These are phyloP conservation scores for Ammopiptanthus mongolicus DNA, from an alignment of 306 rosid species.

Conservation along the genomic window DNA sequence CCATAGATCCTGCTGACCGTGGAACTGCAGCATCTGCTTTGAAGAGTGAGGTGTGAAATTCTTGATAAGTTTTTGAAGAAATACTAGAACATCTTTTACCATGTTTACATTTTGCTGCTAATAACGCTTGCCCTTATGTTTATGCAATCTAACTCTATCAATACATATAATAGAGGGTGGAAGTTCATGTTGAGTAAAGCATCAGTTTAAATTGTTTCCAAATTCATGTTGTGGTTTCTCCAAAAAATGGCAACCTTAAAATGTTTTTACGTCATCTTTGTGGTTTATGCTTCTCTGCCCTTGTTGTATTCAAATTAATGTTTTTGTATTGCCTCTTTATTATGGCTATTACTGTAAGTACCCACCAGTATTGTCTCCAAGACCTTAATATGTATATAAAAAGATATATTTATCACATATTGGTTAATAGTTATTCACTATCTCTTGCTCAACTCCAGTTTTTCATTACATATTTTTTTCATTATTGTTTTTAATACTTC, in stretches of 20 bases:
- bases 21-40: slow-evolving; percentile 82
- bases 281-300: neutral
- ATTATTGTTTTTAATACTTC: neutral
- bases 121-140: neutral
- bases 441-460: neutral
- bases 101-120: neutral
- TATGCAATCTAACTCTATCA: neutral
- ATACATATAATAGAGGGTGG: neutral
- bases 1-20: slow-evolving; percentile 90
- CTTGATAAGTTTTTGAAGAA: neutral
- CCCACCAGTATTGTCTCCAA: neutral
- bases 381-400: neutral
- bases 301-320: neutral
- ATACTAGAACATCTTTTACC: neutral
- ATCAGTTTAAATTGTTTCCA: neutral
- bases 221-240: neutral
- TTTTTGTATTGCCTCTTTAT: neutral
- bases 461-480: neutral
- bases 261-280: neutral
- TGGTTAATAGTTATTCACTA: neutral
- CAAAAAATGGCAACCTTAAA: neutral
- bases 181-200: neutral
- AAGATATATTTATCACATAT: neutral
- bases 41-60: slow-evolving; percentile 62
- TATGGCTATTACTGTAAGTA: neutral